A percentile compares a stretch with the other conserved stretches of the same genome.
phyloP scores from a whole-genome alignment of 129 eudicot genomes.

The Dittrichia graveolens region DNA sequence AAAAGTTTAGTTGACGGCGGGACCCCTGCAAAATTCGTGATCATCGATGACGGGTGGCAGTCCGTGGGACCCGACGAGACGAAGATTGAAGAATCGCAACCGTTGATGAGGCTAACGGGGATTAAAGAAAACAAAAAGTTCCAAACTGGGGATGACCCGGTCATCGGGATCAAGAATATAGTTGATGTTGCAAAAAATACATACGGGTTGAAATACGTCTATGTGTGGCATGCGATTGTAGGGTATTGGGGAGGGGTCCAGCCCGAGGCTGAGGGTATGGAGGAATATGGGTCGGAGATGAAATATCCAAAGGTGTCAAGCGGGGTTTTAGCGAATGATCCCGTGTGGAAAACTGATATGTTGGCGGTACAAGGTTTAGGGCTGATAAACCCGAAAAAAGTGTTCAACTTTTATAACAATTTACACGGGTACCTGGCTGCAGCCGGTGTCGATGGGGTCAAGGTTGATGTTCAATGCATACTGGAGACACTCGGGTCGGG shows the following conservation, averaged over 20 bases:
- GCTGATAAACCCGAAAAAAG: slow-evolving; percentile 65
- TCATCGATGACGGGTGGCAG: slow-evolving; percentile 95
- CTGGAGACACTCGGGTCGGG: slow-evolving; percentile 84
- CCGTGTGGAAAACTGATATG: slow-evolving; percentile 67
- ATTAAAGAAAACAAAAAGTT: slow-evolving; percentile 83
- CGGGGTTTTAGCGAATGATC: slow-evolving; percentile 75
- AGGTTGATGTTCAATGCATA: slow-evolving; percentile 74
- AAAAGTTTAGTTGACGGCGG: slow-evolving; percentile 59
- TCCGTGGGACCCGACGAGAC: slow-evolving; percentile 52
- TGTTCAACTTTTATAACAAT: slow-evolving; percentile 61
- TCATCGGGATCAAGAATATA: slow-evolving; percentile 66
- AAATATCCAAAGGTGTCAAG: slow-evolving; percentile 60
- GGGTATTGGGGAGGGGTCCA: slow-evolving; percentile 92
- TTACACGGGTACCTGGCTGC: slow-evolving; percentile 64
- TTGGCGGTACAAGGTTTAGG: slow-evolving; percentile 70
- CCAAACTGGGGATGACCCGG: slow-evolving; percentile 57
- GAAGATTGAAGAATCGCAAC: slow-evolving; percentile 29
- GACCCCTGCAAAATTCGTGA: slow-evolving; percentile 70
- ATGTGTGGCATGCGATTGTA: slow-evolving; percentile 80
- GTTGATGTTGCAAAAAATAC: slow-evolving; percentile 58
- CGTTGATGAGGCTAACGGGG: slow-evolving; percentile 64
- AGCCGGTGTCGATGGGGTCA: slow-evolving; percentile 84
- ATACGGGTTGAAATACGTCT: slow-evolving; percentile 69
- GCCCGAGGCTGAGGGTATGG: slow-evolving; percentile 73
- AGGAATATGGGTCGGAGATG: slow-evolving; percentile 59